Base-by-base conservation (phyloP, 2,329 filamentous ascomycete genomes). In the Penicillium sp. region DNA sequence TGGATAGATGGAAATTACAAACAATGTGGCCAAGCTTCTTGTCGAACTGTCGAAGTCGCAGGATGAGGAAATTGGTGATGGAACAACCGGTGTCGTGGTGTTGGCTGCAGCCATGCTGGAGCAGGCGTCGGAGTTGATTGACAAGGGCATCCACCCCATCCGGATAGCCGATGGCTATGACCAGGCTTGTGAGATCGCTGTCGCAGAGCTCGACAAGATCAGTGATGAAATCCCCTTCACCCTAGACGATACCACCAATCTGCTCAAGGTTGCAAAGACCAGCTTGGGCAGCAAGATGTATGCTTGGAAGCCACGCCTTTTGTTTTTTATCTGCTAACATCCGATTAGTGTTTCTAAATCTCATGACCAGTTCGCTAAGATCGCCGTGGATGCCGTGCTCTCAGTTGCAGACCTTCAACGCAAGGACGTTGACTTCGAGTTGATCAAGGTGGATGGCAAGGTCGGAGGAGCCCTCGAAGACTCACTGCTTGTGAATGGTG, bases 131-230 rank as follows among this genome's bases (percentile, higher is more conserved):
- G 92, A 95, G 64, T 79, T 98, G 55, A 96, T 98, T 65, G 93
- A 98, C 76, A 98, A 98, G 78, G 93, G 92, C 62, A 98, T 98
- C 57, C 92, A 98, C 70, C 92, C 92, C 45, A 98, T 98, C 65
- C 78, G 93, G 55, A 96, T 98, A 69, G 93, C 93, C 50, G 92
- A 98, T 67, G 92, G 92, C 36, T 98, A 95, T 70, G 92, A 98
- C 64, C 82, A 94, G 59, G 92, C 92, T 40, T 98, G 93, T 63
- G 93, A 98, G 65, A 90, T 96, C 55, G 92, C 92, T 29, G 85
- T 96, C 39, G 80, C 83, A 18, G 85, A 95, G 70, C 76, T 98
- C 35, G 92, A 98, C 68, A 80, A 78, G 59, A 95, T 98, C 65
- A 89, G 87, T 54, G 93, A 98, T 64, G 79, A 80, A 41, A 88